Percentiles rank a stretch among this genome's conserved stretches.
Evolutionary conservation across 352 stramenopile species (phyloP).

Genomic region (Phytophthora cryptogea): DNA sequence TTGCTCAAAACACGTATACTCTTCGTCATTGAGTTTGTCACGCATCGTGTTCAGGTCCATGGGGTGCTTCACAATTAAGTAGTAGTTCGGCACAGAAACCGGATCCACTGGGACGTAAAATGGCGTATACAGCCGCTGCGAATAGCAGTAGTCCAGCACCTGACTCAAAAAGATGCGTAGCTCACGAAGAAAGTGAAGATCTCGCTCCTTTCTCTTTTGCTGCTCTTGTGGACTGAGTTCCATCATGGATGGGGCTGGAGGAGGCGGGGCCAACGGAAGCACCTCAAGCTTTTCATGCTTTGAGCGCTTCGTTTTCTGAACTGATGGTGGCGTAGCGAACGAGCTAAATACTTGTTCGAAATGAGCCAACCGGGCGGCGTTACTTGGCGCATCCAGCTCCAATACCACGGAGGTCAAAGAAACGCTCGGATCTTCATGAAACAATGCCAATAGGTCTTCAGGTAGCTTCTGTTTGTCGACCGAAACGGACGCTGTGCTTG

Average conservation of each 20-base stretch:
- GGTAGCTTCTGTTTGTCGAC: conserved; percentile 41
- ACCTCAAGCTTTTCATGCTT: conserved; percentile 49
- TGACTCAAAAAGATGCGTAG: conserved; percentile 88
- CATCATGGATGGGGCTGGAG: conserved; percentile 31
- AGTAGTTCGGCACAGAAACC: conserved; percentile 87
- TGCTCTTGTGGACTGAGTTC: conserved; percentile 47
- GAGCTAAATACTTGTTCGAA: conserved; percentile 68
- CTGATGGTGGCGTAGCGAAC: conserved; percentile 53
- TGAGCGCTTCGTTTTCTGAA: conserved; percentile 19
- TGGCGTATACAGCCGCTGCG: conserved; percentile 63
- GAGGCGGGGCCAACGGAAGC: conserved; percentile 60
- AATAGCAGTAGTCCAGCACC: conserved; percentile 83
- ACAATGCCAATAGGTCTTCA: conserved; percentile 58
- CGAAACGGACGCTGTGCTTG: conserved; percentile 54
- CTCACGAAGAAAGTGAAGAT: conserved; percentile 86
- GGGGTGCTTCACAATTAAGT: conserved; percentile 84
- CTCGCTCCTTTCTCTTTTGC: conserved; percentile 58
- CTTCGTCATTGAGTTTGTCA: conserved; percentile 87
- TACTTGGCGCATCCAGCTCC: conserved; percentile 40
- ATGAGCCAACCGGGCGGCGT: conserved; percentile 41
- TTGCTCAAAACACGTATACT: conserved; percentile 89
- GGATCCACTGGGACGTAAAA: conserved; percentile 81
- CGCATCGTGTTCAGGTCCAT: conserved; percentile 92
- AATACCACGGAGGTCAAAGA: conserved; percentile 51
- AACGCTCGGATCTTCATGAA: conserved; percentile 49